Evolutionary conservation across 345 rosid genomes (phyloP).

Genomic region (Lagerstroemia speciosa): DNA sequence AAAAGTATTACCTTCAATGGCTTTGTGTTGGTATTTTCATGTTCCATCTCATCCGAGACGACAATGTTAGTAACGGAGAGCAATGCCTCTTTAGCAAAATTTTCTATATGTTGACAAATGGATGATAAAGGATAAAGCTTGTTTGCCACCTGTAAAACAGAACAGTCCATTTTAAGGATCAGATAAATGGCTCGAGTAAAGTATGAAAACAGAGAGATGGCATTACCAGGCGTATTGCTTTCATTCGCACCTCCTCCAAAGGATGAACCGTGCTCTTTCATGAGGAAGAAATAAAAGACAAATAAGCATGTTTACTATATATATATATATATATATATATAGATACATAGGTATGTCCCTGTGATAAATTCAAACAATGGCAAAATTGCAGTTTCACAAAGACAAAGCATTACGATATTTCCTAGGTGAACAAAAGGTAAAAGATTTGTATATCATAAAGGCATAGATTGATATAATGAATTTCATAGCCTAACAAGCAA

Average conservation of each 20-base stretch:
- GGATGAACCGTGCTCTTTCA: constrained; percentile 86
- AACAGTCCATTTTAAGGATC: constrained; percentile 13
- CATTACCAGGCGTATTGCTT: constrained; percentile 89
- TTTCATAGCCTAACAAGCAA: background rate
- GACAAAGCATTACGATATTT: background rate
- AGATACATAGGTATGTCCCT: background rate
- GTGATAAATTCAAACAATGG: background rate
- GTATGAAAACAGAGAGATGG: background rate
- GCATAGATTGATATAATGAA: background rate
- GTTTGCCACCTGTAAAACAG: constrained; percentile 77
- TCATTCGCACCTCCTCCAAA: constrained; percentile 94
- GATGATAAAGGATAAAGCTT: constrained; percentile 72
- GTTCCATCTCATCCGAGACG: constrained; percentile 29
- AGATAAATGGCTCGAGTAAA: background rate
- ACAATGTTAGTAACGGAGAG: constrained; percentile 39
- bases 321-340: background rate
- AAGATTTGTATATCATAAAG: background rate
- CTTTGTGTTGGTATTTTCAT: constrained; percentile 36
- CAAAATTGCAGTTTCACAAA: background rate
- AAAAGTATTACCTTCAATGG: constrained; percentile 44
- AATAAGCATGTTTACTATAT: constrained; percentile 4
- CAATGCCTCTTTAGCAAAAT: constrained; percentile 65
- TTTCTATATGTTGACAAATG: constrained; percentile 77
- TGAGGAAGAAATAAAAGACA: constrained; percentile 12
- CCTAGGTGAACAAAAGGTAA: background rate